Conservation (phyloP, 768 basidiomycete species). For the Tylopilus sp. region DNA sequence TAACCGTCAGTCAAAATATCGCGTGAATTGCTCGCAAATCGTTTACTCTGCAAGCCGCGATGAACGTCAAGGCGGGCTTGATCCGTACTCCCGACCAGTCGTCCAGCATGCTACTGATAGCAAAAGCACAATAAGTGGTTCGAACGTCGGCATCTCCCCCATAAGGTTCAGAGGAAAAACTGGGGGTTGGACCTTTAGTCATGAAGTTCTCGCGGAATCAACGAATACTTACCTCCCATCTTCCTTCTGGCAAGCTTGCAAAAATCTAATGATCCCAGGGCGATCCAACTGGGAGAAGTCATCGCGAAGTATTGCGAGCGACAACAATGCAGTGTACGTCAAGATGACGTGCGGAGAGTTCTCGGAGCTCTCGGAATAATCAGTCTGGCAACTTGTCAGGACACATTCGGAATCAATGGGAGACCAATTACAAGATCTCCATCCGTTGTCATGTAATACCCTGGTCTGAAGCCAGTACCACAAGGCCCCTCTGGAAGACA, state of each 20-base stretch:
- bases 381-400: constrained; percentile 24
- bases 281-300: constrained; percentile 72
- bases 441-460: constrained; percentile 60
- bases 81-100: constrained; percentile 78
- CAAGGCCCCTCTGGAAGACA: constrained; percentile 45
- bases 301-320: constrained; percentile 84
- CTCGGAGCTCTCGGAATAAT: constrained; percentile 43
- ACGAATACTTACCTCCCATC: constrained; percentile 70
- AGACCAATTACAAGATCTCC: constrained; percentile 14
- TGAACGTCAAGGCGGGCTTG: constrained; percentile 56
- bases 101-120: constrained; percentile 70
- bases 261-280: constrained; percentile 58
- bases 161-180: constrained; percentile 69
- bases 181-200: constrained; percentile 27
- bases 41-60: constrained; percentile 69
- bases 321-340: constrained; percentile 88
- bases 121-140: constrained; percentile 85
- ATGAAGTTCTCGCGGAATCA: background rate
- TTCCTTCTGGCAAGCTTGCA: constrained; percentile 66
- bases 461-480: constrained; percentile 72
- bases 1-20: background rate
- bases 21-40: background rate
- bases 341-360: constrained; percentile 84
- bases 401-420: background rate
- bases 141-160: constrained; percentile 76